Conservation (phyloP, 169 alveolate genomes). For the Pseudocohnilembus persalinus region DNA sequence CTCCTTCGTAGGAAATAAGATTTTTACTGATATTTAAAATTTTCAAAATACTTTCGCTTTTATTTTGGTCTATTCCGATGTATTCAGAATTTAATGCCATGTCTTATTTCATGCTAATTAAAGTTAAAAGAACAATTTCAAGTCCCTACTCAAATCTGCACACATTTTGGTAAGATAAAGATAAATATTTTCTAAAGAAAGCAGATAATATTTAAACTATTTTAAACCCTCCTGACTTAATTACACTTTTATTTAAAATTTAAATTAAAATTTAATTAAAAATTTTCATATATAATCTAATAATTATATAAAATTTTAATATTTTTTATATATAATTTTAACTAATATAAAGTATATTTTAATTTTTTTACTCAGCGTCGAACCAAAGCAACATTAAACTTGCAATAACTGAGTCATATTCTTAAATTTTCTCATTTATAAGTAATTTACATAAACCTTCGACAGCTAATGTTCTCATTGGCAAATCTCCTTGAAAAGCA, state of each 20-base stretch:
- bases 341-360: too few relatives aligned
- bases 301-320: too few relatives aligned
- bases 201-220: background rate
- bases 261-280: too few relatives aligned
- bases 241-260: background rate
- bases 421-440: constrained; percentile 8
- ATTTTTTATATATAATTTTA: too few relatives aligned
- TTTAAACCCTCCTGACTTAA: constrained; percentile 2
- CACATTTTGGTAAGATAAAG: background rate
- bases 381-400: constrained; percentile 12
- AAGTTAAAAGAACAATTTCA: background rate
- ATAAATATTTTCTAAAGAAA: constrained; percentile 1
- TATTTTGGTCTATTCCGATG: constrained; percentile 1
- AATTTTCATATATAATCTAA: too few relatives aligned
- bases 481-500: background rate
- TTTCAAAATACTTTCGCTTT: background rate
- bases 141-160: constrained; percentile 9
- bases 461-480: constrained; percentile 10
- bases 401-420: background rate
- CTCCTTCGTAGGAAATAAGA: constrained; percentile 2
- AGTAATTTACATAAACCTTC: constrained; percentile 19
- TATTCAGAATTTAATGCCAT: background rate
- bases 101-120: background rate
- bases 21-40: constrained; percentile 1
- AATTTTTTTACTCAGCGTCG: background rate